Evolutionary conservation across 805 yeast species (phyloP), one percentile per base, ranked within the genome.

Genomic region (Limtongozyma cylindracea): DNA sequence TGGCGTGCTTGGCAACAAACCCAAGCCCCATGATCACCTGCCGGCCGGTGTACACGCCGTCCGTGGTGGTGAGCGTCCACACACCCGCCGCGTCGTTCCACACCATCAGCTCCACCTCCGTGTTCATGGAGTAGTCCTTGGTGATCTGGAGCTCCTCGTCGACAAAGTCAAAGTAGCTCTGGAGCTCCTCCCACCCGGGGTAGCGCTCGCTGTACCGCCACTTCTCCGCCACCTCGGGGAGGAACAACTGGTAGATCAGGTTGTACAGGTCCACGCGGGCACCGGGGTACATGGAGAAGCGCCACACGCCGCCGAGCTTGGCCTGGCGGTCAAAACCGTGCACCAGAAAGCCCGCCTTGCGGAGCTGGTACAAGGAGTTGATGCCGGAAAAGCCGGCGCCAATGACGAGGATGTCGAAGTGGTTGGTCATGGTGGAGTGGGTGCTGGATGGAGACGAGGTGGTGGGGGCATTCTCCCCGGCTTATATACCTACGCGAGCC

Each of bases 241-340:
- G 28, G 16, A 28, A 24, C 10, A 39, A 26, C 23, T 39, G 38
- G 24, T 41, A 40, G 13, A 27, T 21, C 3, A 43, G 46, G 10
- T 31, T 30, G 8, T 28, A 32, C 10, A 36, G 28, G 28, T 40
- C 46, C 19, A 39, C 43, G 10, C 43, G 27, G 4, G 43, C 33
- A 12, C 36, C 36, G 13, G 36, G 34, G 18, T 32, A 32, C 6
- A 25, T 21, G 22, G 29, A 29, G 19, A 19, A 17, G 18, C 21
- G 21, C 36, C 36, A 32, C 13, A 33, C 28, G 8, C 34, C 34
- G n/a, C 32, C 34, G 8, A 31, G 18, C 21, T 21, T 25, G n/a
- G 13, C 17, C 12, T 17, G 19, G 14, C 24, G 21, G 11, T 31
- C 35, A 20, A 19, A 31, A 10, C 27, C 24, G 17, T 30, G 33